Base-by-base conservation (phyloP, 805 yeast genomes). In the Kazachstania martiniae region DNA sequence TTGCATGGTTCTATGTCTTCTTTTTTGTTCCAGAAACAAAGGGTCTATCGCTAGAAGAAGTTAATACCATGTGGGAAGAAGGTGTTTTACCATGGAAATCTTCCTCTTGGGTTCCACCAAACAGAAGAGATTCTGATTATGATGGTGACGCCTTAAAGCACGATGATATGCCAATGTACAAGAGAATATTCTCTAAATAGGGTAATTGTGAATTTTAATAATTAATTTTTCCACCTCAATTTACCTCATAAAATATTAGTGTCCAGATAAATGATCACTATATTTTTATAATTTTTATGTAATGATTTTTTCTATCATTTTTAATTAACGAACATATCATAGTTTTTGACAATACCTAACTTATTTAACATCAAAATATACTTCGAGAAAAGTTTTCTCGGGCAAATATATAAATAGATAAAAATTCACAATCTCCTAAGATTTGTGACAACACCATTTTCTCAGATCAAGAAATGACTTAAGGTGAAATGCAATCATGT, bases 11-110 rank as follows among this genome's bases (percentile, higher is more conserved):
- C 53, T 82, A 77, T 57, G 79, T 80, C 31, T 71, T 67, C 65
- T 72, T 81, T 65, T 68, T 66, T 45, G 72, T 82, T 40, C 74
- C 74, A 49, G 86, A 79, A 58, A 82, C 93, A 35, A 74, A 72
- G 62, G 91, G 89, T 43, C 69, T 80, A 49, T 67, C 78, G 30
- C 68, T 82, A 56, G 91, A 81, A 60, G 83, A 81, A 58, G 82
- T 81, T 41, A 84, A 80, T 56, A 75, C 68, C 47, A 56, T 73
- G 59, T 64, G 58, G 48, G 46, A 65, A 25, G 46, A 53, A 24
- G 56, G 51, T 38, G 53, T 53, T 31, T 42, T 46, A 28, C 60
- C 66, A 19, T 61, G 66, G 65, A 42, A 47, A 30, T 71, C 76
- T 15, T 39, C 59, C 15, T 45, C 42, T 35, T 74, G 68, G 69